Evolutionary conservation across 108 stramenopile genomes (phyloP), one percentile per base, ranked within the genome.

Genomic region (Nitzschia putrida): DNA sequence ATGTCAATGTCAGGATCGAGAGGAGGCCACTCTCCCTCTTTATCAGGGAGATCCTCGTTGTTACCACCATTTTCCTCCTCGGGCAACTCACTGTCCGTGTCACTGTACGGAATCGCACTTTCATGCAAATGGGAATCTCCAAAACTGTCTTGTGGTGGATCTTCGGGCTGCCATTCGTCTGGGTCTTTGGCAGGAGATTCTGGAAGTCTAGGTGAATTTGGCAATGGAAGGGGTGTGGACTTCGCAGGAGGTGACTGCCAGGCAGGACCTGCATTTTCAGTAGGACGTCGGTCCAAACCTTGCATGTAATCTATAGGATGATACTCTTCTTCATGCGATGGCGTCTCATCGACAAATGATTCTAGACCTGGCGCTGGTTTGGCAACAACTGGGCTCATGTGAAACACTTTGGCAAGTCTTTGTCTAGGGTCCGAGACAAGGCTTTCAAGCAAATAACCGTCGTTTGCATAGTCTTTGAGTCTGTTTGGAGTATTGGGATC

Each of bases 371-470:
- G 22, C 3, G 18, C 4, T 58, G 50, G 22, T 16, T 12, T 25
- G 53, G 14, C 47, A 18, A 18, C 47, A 5, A 49, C 18, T 2
- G 47, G 23, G 13, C 14, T 41, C 22, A 24, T n/a, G 2, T 68
- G 72, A 40, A 83, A 56, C 18, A 90, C 41, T 64, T 78, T 91
- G 0, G 90, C 90, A 11, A 94, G 57, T 47, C 93, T 72, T 74
- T 94, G 93, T 42, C 93, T 74, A 21, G 93, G 90, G 76, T 94
- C 93, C 4, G 88, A 71, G 18, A 88, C 68, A 21, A 89, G 56
- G 37, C 74, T 82, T 72, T 87, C 83, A 22, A 93, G 47, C 7
- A 88, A 54, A 23, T 26, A 24, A 3, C 34, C 41, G 13, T 66
- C 41, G 47, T 63, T 38, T 26, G 64, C 65, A 25, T 51, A 64